Percentiles rank a stretch among this genome's conserved stretches.
Evolutionary conservation across 257 asterid genomes (phyloP).

Genomic region (Solanum corneliomulleri): DNA sequence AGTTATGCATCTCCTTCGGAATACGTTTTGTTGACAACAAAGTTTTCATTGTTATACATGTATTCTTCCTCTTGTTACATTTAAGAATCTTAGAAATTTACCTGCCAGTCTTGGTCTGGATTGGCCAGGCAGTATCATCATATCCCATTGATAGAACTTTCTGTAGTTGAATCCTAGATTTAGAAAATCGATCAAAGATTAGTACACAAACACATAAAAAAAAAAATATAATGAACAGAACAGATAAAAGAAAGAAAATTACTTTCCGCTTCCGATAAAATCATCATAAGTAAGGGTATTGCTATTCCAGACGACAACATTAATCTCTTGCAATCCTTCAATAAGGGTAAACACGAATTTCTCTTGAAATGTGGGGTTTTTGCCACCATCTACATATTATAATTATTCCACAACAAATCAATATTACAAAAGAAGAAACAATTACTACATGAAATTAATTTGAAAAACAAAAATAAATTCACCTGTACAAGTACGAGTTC

Average conservation of each 20-base stretch:
- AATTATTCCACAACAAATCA: neutral
- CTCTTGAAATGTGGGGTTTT: slow-evolving; percentile 92
- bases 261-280: slow-evolving; percentile 90
- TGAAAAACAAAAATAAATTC: neutral
- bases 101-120: slow-evolving; percentile 84
- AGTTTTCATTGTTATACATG: neutral
- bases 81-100: neutral
- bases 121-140: slow-evolving; percentile 74
- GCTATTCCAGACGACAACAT: slow-evolving; percentile 78
- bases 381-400: slow-evolving; percentile 64
- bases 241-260: neutral
- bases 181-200: neutral
- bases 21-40: neutral
- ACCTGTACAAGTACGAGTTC: slow-evolving; percentile 98
- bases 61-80: neutral
- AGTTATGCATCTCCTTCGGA: neutral
- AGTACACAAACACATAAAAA: neutral
- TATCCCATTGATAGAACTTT: slow-evolving; percentile 73
- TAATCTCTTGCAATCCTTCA: slow-evolving; percentile 70
- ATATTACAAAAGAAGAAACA: neutral
- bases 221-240: neutral
- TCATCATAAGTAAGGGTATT: slow-evolving; percentile 67
- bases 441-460: neutral
- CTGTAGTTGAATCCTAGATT: slow-evolving; percentile 64
- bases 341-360: slow-evolving; percentile 73